phyloP scores from a whole-genome alignment of 805 yeast species.

The Saccharomyces eubayanus region DNA sequence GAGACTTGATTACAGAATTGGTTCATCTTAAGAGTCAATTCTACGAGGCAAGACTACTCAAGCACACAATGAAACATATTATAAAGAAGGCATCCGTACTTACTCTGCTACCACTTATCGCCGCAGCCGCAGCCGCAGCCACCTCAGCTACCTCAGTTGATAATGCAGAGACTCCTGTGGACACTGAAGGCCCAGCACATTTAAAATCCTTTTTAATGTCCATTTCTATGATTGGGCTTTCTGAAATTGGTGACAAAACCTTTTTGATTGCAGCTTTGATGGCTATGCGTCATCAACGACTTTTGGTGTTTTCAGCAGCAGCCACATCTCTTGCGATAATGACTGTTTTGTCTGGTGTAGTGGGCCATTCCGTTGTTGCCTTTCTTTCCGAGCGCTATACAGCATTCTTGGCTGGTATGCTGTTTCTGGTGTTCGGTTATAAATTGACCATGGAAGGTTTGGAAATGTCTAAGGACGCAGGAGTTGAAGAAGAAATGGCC shows the following conservation, averaged over 20 bases:
- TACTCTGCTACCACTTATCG: not conserved
- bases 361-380: constrained; percentile 86
- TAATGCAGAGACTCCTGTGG: not conserved
- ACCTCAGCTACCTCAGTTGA: not conserved
- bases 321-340: constrained; percentile 76
- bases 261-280: constrained; percentile 92
- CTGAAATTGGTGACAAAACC: constrained; percentile 96
- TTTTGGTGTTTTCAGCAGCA: constrained; percentile 82
- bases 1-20: not conserved
- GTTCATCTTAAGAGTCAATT: not conserved
- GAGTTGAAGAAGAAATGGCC: constrained; percentile 91
- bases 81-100: not conserved
- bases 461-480: constrained; percentile 68
- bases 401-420: constrained; percentile 67
- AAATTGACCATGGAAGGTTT: constrained; percentile 74
- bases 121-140: not conserved
- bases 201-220: constrained; percentile 62
- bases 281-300: constrained; percentile 90
- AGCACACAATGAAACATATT: not conserved
- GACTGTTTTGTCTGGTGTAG: constrained; percentile 84
- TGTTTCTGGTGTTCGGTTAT: constrained; percentile 78
- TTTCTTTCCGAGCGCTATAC: constrained; percentile 74
- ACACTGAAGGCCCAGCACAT: constrained; percentile 6
- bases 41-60: not conserved
- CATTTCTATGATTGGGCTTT: constrained; percentile 82